Percentiles rank a stretch among this genome's conserved stretches.
Conservation (phyloP, 2,329 filamentous ascomycete species). For the Ophiostoma sp. region DNA sequence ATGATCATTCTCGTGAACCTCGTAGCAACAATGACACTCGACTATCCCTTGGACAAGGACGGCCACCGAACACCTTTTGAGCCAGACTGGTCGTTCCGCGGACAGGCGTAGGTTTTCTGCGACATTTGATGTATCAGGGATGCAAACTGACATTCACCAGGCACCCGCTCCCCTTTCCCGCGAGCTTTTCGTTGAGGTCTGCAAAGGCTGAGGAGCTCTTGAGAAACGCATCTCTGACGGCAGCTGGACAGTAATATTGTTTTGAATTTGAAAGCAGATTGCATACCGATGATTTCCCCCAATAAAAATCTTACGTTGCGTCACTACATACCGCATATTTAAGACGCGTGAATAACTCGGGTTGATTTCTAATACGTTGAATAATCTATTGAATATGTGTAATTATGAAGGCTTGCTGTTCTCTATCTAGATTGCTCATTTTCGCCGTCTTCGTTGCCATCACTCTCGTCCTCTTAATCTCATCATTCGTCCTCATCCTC, state of each 20-base stretch:
- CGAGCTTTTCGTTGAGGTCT: background rate
- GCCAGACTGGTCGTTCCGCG: background rate
- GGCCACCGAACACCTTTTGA: background rate
- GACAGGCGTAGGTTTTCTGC: constrained; percentile 3
- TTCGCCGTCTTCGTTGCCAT: too few relatives aligned
- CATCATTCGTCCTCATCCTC: too few relatives aligned
- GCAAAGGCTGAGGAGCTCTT: background rate
- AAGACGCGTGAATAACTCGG: too few relatives aligned
- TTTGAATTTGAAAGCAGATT: too few relatives aligned
- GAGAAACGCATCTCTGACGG: background rate
- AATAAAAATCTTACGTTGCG: too few relatives aligned
- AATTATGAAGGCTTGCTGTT: too few relatives aligned
- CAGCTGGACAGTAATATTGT: background rate
- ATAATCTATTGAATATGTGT: too few relatives aligned
- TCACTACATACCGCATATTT: too few relatives aligned
- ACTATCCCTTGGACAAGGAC: background rate
- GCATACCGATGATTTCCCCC: too few relatives aligned
- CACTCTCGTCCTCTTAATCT: too few relatives aligned
- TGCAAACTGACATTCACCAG: background rate
- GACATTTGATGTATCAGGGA: background rate
- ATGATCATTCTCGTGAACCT: constrained; percentile 7
- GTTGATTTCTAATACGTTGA: too few relatives aligned
- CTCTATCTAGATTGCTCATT: too few relatives aligned
- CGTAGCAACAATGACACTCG: background rate
- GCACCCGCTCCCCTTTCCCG: background rate